phyloP scores from a whole-genome alignment of 164 flowering plant genomes.

The Vitis cinerea region DNA sequence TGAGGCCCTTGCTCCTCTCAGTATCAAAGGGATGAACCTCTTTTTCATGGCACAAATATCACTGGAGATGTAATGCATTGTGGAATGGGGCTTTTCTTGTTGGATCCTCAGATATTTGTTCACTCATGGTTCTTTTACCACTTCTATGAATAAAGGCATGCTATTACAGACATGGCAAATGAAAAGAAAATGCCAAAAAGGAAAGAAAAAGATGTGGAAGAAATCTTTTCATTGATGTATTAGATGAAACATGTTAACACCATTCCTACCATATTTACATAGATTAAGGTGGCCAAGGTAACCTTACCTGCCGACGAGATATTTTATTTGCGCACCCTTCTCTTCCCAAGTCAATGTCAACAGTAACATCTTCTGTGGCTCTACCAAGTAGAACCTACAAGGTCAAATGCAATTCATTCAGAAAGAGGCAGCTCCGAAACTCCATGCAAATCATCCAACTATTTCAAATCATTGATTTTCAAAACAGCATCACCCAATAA shows the following conservation, averaged over 20 bases:
- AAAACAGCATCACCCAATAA: neutral
- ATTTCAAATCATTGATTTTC: neutral
- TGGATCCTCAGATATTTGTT: neutral
- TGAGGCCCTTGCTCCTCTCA: neutral
- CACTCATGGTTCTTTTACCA: neutral
- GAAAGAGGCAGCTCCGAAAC: neutral
- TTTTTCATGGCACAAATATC: neutral
- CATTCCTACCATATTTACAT: no score
- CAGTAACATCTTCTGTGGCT: conserved; percentile 57
- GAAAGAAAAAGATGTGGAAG: neutral
- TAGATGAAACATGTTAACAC: no score
- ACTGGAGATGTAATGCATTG: neutral
- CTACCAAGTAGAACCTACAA: conserved; percentile 80
- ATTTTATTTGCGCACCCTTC: conserved; percentile 69
- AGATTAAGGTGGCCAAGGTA: neutral
- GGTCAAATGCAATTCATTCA: neutral
- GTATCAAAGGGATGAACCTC: neutral
- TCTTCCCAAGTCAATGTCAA: conserved; percentile 78
- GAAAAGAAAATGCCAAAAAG: neutral
- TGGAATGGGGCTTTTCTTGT: neutral
- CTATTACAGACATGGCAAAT: neutral
- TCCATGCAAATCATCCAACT: neutral
- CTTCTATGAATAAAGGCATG: neutral
- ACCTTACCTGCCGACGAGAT: conserved; percentile 82
- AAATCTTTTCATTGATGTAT: no score